Conservation (phyloP, 371 early-diverging fungal genomes). For the Gilbertella persicaria region DNA sequence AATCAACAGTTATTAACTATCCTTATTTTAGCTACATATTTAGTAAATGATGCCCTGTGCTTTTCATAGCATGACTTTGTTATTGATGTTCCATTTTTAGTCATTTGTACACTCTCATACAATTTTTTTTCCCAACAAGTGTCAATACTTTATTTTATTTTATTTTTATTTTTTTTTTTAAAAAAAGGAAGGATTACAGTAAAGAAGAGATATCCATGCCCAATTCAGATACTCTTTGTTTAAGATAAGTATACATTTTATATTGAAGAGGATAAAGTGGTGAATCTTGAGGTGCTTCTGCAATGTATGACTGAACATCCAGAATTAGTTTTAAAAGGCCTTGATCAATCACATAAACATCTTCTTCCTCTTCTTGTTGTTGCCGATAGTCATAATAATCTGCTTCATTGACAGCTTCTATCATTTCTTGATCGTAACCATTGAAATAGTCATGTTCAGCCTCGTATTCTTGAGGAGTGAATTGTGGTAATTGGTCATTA, state of each 20-base stretch:
- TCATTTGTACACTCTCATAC: too few relatives aligned
- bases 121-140: background rate
- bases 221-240: slow-evolving; percentile 43
- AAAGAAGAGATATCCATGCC: slow-evolving; percentile 28
- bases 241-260: slow-evolving; percentile 52
- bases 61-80: too few relatives aligned
- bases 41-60: too few relatives aligned
- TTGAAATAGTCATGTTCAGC: slow-evolving; percentile 30
- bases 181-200: background rate
- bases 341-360: slow-evolving; percentile 25
- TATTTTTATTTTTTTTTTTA: background rate
- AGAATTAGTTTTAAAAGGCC: slow-evolving; percentile 40
- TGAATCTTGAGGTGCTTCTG: slow-evolving; percentile 35
- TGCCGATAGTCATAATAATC: slow-evolving; percentile 25
- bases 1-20: too few relatives aligned
- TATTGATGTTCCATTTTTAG: too few relatives aligned
- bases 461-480: slow-evolving; percentile 14
- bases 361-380: slow-evolving; percentile 20
- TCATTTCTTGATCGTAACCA: slow-evolving; percentile 37
- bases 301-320: slow-evolving; percentile 46
- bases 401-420: slow-evolving; percentile 24
- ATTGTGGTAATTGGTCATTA: slow-evolving; percentile 6
- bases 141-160: background rate
- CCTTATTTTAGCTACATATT: too few relatives aligned
- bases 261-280: slow-evolving; percentile 46